Conservation (phyloP, 768 basidiomycete genomes). For the Mycena leptocephala region DNA sequence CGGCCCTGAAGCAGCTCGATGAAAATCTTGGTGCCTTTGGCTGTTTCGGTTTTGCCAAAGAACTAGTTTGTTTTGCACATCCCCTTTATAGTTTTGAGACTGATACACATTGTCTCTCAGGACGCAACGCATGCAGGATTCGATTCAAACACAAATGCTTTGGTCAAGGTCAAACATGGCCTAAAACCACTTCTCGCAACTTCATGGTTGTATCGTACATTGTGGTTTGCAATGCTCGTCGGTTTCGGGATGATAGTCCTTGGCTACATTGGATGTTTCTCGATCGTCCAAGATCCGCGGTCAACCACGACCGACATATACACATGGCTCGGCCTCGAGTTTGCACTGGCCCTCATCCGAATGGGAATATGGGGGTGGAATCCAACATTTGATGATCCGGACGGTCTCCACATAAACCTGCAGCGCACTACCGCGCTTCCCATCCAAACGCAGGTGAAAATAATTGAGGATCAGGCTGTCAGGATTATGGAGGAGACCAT, state of each 20-base stretch:
- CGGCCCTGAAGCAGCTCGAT: too few relatives aligned
- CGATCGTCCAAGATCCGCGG: background rate
- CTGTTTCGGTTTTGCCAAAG: too few relatives aligned
- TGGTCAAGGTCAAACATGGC: too few relatives aligned
- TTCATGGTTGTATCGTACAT: too few relatives aligned
- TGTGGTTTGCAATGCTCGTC: background rate
- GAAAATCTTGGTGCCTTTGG: too few relatives aligned
- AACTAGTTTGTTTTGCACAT: too few relatives aligned
- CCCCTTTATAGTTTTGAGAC: too few relatives aligned
- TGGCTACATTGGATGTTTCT: background rate
- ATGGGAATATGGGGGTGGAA: background rate
- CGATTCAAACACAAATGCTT: too few relatives aligned
- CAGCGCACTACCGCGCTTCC: too few relatives aligned
- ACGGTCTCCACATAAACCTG: background rate
- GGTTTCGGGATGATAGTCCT: background rate
- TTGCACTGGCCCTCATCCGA: background rate
- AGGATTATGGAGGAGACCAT: background rate
- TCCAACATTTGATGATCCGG: background rate
- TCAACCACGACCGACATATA: background rate
- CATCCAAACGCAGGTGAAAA: background rate
- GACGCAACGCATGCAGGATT: too few relatives aligned
- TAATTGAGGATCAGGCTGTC: background rate
- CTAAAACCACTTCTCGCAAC: too few relatives aligned
- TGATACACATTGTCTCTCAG: too few relatives aligned
- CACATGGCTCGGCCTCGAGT: background rate